phyloP scores from a whole-genome alignment of 257 asterid genomes.

The Gardenia jasminoides region DNA sequence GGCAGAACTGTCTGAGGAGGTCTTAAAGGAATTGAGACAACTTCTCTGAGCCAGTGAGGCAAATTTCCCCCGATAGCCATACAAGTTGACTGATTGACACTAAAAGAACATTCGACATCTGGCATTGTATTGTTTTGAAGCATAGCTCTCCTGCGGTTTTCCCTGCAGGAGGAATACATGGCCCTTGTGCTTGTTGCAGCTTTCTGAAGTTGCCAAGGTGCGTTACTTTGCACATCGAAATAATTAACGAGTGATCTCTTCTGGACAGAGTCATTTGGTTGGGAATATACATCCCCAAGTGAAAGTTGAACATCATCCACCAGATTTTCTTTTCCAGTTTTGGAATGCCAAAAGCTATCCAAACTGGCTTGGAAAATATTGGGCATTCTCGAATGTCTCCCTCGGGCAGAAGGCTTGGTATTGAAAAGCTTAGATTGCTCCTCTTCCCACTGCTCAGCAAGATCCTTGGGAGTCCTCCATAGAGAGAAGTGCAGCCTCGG shows the following conservation, averaged over 20 bases:
- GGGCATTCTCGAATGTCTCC: conserved; percentile 17
- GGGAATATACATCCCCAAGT: conserved; percentile 31
- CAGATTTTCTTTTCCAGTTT: conserved; percentile 10
- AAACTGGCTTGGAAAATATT: conserved; percentile 18
- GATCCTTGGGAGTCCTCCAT: conserved; percentile 48
- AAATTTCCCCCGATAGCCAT: conserved; percentile 22
- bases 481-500: conserved; percentile 48
- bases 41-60: conserved; percentile 69
- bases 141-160: conserved; percentile 19
- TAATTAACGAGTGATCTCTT: conserved; percentile 15
- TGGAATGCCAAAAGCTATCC: conserved; percentile 13
- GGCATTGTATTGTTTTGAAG: conserved; percentile 11
- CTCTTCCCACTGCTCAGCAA: conserved; percentile 59
- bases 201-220: conserved; percentile 22
- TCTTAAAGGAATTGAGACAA: conserved; percentile 38
- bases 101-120: conserved; percentile 27
- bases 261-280: conserved; percentile 2
- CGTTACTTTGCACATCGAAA: conserved; percentile 13
- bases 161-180: conserved; percentile 14
- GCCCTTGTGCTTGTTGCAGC: conserved; percentile 22
- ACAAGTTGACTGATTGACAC: conserved; percentile 14
- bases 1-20: conserved; percentile 17
- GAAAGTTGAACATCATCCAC: conserved; percentile 32
- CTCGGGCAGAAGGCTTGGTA: conserved; percentile 29
- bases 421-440: conserved; percentile 47